Base-by-base conservation (phyloP, 2,329 filamentous ascomycete genomes). In the Aspergillus terreus region DNA sequence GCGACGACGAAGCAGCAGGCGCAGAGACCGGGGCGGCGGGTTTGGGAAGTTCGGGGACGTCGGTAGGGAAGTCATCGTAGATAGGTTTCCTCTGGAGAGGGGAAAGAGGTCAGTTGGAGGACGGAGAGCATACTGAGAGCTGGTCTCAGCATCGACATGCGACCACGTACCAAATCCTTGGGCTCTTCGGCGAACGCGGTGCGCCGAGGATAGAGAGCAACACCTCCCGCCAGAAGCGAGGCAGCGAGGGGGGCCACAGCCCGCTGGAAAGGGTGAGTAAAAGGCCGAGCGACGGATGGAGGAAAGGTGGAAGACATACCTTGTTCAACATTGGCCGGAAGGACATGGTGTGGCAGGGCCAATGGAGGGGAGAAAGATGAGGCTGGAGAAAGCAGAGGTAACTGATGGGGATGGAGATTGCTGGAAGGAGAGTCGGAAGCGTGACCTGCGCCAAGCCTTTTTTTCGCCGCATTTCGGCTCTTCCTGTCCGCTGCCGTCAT, bases 171-270 rank as follows among this genome's bases (percentile, higher is more conserved):
- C 36, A 54, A 46, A 30, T 72, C 65, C 36, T 59, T 59, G 47
- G 73, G 70, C 51, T 68, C 68, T 62, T 77, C 74, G 50, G 74
- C 74, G 55, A 67, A 72, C 25, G 66, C 71, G 51, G 67, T 73
- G 50, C 66, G 67, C 55, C 68, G 68, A 49, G 72, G 72, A 59
- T 71, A 69, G 57, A 71, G 53, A 54, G 66, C 66, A 47, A 72
- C 63, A 54, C 68, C 67, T 59, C 70, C 71, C 57, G 68, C 71
- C 54, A 73, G 61, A 57, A 73, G 66, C 52, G 69, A 66, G 58
- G 64, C 67, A 59, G 71, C 70, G 59, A 73, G 64, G 53, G 69
- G 68, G 65, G 67, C 68, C 59, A 70, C 66, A 64, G 64, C 66
- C 62, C 68, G 68, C 66, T 72, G 50, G 11, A 23, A 48, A 45